Percentiles rank a stretch among this genome's conserved stretches.
These are phyloP conservation scores for Blastobotrys arbuscula DNA, from an alignment of 1,139 yeast species.

Conservation along the genomic window DNA sequence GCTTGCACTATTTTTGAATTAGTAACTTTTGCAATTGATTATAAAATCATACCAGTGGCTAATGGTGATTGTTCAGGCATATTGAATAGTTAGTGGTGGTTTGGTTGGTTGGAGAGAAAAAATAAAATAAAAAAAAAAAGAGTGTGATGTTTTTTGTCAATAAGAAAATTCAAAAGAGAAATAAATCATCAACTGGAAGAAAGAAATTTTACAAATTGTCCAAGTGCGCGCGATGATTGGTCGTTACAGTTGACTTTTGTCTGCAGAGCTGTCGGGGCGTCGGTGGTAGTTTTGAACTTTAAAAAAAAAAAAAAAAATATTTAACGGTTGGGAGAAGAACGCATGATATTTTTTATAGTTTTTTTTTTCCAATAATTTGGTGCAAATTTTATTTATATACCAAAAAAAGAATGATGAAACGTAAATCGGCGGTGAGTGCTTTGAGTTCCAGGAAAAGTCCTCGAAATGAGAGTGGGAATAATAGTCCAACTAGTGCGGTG, in stretches of 20 bases:
- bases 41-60: constrained; percentile 23
- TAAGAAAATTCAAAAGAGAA: too few species aligned
- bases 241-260: neutral
- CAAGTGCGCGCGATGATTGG: neutral
- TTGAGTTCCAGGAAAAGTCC: constrained; percentile 8
- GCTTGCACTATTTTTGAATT: constrained; percentile 16
- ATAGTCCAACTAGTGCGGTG: neutral
- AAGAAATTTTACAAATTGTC: neutral
- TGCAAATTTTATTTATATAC: neutral
- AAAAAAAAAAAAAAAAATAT: neutral
- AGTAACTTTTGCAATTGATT: neutral
- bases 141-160: too few species aligned
- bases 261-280: neutral
- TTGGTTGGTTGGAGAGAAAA: constrained; percentile 3
- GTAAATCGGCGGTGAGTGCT: constrained; percentile 13
- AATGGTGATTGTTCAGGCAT: constrained; percentile 19
- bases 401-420: constrained; percentile 5
- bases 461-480: neutral
- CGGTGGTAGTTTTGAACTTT: neutral
- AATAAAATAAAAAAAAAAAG: neutral
- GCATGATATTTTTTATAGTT: too few species aligned
- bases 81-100: constrained; percentile 17
- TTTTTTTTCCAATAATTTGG: neutral
- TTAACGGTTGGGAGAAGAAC: neutral
- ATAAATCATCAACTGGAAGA: too few species aligned